Base-by-base conservation (phyloP, 192 early-diverging fungal genomes). In the Dissophora globulifera region DNA sequence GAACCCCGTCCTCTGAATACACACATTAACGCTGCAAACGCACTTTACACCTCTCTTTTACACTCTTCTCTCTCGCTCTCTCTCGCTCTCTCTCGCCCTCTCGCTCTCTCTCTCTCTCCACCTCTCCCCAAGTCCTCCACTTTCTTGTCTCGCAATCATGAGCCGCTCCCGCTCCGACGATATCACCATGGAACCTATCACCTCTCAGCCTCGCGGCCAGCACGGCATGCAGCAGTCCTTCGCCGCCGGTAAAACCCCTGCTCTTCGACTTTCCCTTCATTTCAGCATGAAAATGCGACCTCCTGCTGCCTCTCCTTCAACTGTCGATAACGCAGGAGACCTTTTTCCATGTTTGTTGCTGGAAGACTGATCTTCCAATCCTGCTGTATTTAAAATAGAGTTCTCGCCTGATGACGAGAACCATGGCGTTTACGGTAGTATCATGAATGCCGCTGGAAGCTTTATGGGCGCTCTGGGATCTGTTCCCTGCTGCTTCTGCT, bases 401-500 rank as follows among this genome's bases (percentile, higher is more conserved):
- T 64, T 64, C 54, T 74, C 79, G 1, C 56, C 68, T 60, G 56
- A 71, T 17, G 62, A 81, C 63, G 63, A 62, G 58, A 43, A 55
- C 43, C 79, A 81, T 30, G 78, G 79, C 29, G 46, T 81, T 41
- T 86, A 86, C 51, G 83, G 81, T 16, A 58, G 63, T 23, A 62
- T 87, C 59, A 79, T 87, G 63, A 85, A 85, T 48, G 45, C 45
- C 20, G 49, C 82, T 3, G 85, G 85, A 26, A 50, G 50, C 23
- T 16, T 78, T 38, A 49, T 79, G 23, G 85, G 85, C 19, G 53
- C 66, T 12, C 41, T 85, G 9, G 85, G 85, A n/a, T 57, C 80
- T 35, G 67, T 86, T 27, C 85, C 85, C 26, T 69, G 71, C 50
- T 79, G 72, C 45, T 15, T 79, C 38, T 84, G 84, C 58, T 86